Evolutionary conservation across 2,329 filamentous ascomycete species (phyloP).

Genomic region (Acephala macrosclerotiorum): DNA sequence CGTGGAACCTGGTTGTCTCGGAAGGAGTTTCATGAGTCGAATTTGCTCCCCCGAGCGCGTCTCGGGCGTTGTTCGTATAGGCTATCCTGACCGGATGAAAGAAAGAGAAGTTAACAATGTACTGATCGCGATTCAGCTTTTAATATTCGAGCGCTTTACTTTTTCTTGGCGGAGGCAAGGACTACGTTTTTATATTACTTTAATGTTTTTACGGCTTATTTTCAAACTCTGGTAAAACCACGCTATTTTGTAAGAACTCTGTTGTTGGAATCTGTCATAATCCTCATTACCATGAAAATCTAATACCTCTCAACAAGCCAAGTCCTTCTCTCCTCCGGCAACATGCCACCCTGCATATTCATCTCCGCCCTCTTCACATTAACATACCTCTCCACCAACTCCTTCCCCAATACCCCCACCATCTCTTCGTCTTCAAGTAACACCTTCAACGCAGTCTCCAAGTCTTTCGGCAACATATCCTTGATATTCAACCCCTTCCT

Average conservation of each 20-base stretch:
- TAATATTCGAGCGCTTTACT: no score
- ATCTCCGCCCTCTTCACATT: slow-evolving; percentile 66
- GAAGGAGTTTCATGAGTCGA: no score
- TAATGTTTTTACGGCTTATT: no score
- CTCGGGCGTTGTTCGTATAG: no score
- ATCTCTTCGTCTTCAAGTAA: slow-evolving; percentile 58
- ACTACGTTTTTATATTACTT: no score
- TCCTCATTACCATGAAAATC: not conserved
- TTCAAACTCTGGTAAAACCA: no score
- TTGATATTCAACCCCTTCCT: slow-evolving; percentile 60
- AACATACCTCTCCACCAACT: slow-evolving; percentile 63
- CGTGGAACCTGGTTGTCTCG: no score
- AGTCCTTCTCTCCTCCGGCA: slow-evolving; percentile 52
- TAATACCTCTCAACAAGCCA: slow-evolving; percentile 75
- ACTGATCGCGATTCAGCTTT: no score
- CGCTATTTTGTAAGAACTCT: not conserved
- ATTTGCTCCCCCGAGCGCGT: no score
- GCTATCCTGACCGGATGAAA: no score
- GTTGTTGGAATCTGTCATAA: not conserved
- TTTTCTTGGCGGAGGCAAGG: no score
- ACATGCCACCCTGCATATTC: slow-evolving; percentile 57
- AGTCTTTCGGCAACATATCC: slow-evolving; percentile 58
- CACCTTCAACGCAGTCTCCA: slow-evolving; percentile 61
- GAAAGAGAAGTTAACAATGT: no score
- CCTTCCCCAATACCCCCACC: slow-evolving; percentile 52